phyloP scores from a whole-genome alignment of 208 protist species.

The Tritrichomonas musculus region DNA sequence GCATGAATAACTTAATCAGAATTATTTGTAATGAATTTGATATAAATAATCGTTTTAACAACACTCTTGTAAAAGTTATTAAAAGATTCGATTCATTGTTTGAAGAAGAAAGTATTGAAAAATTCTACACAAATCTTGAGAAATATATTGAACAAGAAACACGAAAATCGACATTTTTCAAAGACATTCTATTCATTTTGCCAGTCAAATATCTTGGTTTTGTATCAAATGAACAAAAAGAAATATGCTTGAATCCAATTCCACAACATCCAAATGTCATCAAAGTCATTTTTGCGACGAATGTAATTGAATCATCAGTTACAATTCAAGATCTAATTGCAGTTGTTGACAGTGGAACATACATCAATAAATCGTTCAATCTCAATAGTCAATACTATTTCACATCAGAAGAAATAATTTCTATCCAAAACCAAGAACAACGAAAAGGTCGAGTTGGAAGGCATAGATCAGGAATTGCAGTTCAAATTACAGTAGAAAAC shows the following conservation, averaged over 20 bases:
- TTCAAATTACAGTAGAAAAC: background rate
- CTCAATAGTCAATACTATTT: background rate
- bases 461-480: background rate
- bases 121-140: no score
- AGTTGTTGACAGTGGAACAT: background rate
- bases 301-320: background rate
- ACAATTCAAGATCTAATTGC: background rate
- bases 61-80: no score
- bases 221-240: background rate
- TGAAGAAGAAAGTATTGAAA: no score
- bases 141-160: background rate
- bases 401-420: background rate
- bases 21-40: background rate
- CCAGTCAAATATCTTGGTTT: background rate
- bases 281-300: background rate
- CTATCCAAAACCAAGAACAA: background rate
- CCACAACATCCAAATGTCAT: background rate
- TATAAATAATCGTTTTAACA: background rate
- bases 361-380: background rate
- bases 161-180: no score
- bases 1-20: background rate
- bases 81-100: no score
- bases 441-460: background rate
- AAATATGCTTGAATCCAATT: background rate
- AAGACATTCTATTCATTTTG: background rate